Base-by-base conservation (phyloP, 768 basidiomycete genomes). In the Auricularia auricula-judae region DNA sequence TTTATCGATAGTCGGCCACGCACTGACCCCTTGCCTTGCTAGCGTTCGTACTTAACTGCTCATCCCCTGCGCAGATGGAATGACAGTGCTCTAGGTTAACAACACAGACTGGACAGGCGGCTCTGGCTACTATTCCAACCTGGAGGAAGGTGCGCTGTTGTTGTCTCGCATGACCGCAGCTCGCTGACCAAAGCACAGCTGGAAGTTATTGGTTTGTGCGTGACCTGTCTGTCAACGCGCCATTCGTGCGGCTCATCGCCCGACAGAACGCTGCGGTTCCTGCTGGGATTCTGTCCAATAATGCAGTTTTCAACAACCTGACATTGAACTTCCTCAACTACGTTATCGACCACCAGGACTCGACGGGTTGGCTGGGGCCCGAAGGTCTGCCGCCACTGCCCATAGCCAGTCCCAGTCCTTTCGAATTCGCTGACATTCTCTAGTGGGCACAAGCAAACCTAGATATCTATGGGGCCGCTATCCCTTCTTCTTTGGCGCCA, bases 401-500 rank as follows among this genome's bases (percentile, higher is more conserved):
- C 23, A 29, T 29, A 29, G 23, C 23, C 23, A 29, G 23, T 29
- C 23, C 23, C 23, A 29, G 23, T 29, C 23, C 23, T 29, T 29
- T 29, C 23, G 23, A 51, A 8, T 51, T 21, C 16, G 5, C 21
- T 18, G 16, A 4, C 47, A 51, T 51, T 4, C 11, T 21, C 23
- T 29, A 59, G 56, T 59, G 12, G 56, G 56, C 4, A 82, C 81
- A 8, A 78, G 72, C 39, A 82, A 83, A 67, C 82, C 83, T 29
- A 76, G 81, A 7, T 82, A 79, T 65, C 71, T 84, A 3, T 83
- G 82, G 83, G 82, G 82, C 51, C 80, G 81, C 64, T 83, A 83
- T 65, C 82, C 83, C 0, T 84, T 83, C 73, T 77, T 84, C 70
- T 81, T 84, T 66, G 82, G 82, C 14, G 83, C 82, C 2, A 83